Evolutionary conservation across 2,329 filamentous ascomycete species (phyloP).

Genomic region (Alternaria triticina): DNA sequence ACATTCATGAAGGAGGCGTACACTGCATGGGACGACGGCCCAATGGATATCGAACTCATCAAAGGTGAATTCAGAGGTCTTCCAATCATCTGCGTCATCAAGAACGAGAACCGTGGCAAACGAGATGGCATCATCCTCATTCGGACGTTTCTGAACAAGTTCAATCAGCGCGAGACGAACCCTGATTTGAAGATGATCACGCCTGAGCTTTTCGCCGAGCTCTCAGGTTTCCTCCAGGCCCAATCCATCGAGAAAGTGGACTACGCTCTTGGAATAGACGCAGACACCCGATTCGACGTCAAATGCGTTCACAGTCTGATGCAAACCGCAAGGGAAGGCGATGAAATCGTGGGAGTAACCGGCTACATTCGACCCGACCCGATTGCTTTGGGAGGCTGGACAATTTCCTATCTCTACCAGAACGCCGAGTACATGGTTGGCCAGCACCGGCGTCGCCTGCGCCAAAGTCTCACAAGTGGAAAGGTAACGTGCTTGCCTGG

Average conservation of each 20-base stretch:
- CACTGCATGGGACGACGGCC: conserved; percentile 2
- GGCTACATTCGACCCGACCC: conserved; percentile 5
- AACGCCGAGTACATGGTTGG: conserved; percentile 9
- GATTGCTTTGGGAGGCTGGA: background rate
- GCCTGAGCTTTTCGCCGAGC: background rate
- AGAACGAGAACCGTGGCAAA: conserved; percentile 11
- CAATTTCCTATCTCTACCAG: conserved; percentile 3
- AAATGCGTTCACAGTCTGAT: conserved; percentile 1
- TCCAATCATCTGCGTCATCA: conserved; percentile 6
- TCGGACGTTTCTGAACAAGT: conserved; percentile 5
- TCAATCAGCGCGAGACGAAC: conserved; percentile 1
- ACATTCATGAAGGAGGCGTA: background rate
- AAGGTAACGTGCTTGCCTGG: conserved; percentile 8
- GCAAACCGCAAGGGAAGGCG: conserved; percentile 8
- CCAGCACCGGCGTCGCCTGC: conserved; percentile 6
- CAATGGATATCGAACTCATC: conserved; percentile 3
- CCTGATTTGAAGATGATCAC: conserved; percentile 1
- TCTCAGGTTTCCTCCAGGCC: background rate
- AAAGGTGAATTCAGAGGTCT: conserved; percentile 7
- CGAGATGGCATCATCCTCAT: conserved; percentile 5
- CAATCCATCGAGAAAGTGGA: background rate
- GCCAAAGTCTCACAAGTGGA: conserved; percentile 6
- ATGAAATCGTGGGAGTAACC: background rate
- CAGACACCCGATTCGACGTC: conserved; percentile 5
- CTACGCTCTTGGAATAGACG: conserved; percentile 7